Conservation (phyloP, 768 basidiomycete genomes). For the Clavaria fumosa region DNA sequence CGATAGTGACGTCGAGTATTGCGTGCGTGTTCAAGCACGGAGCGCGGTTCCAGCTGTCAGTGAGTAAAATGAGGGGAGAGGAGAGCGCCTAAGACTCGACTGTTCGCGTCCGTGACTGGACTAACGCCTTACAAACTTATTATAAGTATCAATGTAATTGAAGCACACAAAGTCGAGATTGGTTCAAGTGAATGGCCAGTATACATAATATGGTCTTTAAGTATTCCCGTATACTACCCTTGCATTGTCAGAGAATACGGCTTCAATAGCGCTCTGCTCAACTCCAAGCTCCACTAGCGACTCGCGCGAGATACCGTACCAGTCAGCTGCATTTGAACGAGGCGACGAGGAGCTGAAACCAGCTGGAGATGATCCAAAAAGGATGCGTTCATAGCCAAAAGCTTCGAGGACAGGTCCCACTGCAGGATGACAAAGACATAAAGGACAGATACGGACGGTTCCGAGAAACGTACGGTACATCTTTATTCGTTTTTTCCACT, state of each 20-base stretch:
- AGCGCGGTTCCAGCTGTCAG: neutral
- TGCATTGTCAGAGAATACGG: constrained; percentile 46
- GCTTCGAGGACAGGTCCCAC: constrained; percentile 40
- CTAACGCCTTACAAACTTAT: no score
- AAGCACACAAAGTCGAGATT: no score
- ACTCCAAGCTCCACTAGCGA: constrained; percentile 65
- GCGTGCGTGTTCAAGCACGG: no score
- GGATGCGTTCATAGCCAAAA: neutral
- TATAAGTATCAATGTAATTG: no score
- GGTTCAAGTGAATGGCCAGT: no score
- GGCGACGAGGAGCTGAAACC: neutral
- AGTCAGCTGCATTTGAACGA: constrained; percentile 47
- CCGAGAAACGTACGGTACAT: constrained; percentile 56
- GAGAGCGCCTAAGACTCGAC: no score
- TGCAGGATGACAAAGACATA: constrained; percentile 16
- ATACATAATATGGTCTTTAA: no score
- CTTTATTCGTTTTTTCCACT: constrained; percentile 63
- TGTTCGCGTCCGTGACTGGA: no score
- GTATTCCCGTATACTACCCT: constrained; percentile 33
- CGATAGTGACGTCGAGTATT: no score
- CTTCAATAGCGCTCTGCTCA: constrained; percentile 64
- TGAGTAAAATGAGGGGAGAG: no score
- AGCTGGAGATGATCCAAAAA: neutral
- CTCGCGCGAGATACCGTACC: constrained; percentile 73
- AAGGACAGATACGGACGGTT: constrained; percentile 3